Conservation (phyloP, 768 basidiomycete species). For the Russula ochroleuca region DNA sequence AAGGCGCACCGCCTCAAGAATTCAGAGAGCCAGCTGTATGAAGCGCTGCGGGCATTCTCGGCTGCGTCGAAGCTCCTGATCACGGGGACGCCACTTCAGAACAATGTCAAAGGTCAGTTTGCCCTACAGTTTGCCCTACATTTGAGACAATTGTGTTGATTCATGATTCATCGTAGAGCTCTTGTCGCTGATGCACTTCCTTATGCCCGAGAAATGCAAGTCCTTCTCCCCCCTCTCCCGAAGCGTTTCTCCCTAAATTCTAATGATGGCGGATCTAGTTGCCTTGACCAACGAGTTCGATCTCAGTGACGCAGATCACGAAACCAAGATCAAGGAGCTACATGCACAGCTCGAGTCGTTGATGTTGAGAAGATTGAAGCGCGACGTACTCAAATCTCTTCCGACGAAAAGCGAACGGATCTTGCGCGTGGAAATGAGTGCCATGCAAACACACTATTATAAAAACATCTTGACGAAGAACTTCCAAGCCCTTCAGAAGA, state of each 20-base stretch:
- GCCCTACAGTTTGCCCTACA: constrained; percentile 24
- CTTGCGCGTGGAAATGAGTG: constrained; percentile 93
- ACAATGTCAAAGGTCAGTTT: constrained; percentile 89
- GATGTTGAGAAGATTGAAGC: constrained; percentile 93
- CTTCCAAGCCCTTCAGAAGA: constrained; percentile 87
- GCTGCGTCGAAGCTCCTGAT: constrained; percentile 93
- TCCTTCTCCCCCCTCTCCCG: neutral
- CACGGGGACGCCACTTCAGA: constrained; percentile 96
- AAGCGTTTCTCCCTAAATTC: neutral
- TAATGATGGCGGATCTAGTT: constrained; percentile 46
- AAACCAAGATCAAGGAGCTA: constrained; percentile 90
- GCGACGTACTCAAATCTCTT: constrained; percentile 91
- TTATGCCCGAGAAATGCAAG: constrained; percentile 97
- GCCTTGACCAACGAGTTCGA: constrained; percentile 94
- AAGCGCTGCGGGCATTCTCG: constrained; percentile 84
- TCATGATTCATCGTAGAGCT: constrained; percentile 54
- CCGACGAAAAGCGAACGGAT: constrained; percentile 99
- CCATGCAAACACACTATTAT: constrained; percentile 96
- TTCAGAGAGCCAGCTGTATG: constrained; percentile 94
- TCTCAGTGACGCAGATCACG: constrained; percentile 88
- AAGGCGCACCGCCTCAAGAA: constrained; percentile 98
- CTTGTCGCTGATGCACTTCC: constrained; percentile 96
- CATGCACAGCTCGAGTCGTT: constrained; percentile 88
- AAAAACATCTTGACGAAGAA: constrained; percentile 99
- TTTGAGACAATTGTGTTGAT: constrained; percentile 20